Base-by-base conservation (phyloP, 805 yeast species). In the Metschnikowia lunata region DNA sequence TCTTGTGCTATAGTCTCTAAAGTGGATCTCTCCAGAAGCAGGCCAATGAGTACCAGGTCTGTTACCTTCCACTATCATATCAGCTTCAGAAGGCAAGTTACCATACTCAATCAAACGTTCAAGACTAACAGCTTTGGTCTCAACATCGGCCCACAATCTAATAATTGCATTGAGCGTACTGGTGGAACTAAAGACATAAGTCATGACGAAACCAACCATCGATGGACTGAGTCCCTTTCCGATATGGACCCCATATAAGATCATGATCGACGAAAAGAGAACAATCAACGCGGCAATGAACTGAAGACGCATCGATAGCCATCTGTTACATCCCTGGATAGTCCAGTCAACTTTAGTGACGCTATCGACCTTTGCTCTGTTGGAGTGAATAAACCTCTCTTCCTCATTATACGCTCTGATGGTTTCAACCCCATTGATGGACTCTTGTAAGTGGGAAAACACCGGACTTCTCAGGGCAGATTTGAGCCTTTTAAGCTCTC, bases 81-180 rank as follows among this genome's bases (percentile, higher is more conserved):
- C 43, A 1, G 55, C 56, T 36, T 57, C 60, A 3, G 60, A 46
- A 1, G 49, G 54, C 42, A 68, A 55, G 39, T 62, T 57, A 45
- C 67, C 62, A 47, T 66, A 69, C 38, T 68, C 74, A 36, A 66
- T 53, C 31, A 67, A 52, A 51, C 74, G 61, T 49, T 68, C 72
- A 14, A 68, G 56, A 9, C 66, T 57, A 38, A 67, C 64, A 1
- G 68, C 55, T 41, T 57, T 59, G 7, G 63, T 59, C 49, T 67
- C 71, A 26, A 66, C 52, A 28, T 63, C 67, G 1, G 71, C 64
- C 64, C 68, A 64, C 34, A 50, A 49, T 45, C 69, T 55, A 18
- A 67, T 60, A 34, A 67, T 57, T 6, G 60, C 59, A 43, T 65
- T 60, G 44, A 69, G 58, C 8, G 60, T 51, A 30, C 48, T 45